These are phyloP conservation scores for Phyllosticta citriasiana DNA, from an alignment of 2,329 filamentous ascomycete genomes.

Conservation along the genomic window DNA sequence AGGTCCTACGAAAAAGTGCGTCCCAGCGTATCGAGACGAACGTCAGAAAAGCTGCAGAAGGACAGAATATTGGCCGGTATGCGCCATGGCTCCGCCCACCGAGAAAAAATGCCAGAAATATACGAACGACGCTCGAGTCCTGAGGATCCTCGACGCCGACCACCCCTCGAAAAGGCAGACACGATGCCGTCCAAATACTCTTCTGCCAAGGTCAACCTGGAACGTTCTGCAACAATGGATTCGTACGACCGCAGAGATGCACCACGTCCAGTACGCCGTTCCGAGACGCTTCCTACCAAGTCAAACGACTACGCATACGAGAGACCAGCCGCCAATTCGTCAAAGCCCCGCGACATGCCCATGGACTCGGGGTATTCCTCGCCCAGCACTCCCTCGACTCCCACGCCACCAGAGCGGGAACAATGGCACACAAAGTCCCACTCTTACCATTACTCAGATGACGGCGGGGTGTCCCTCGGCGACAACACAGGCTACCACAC, in stretches of 20 bases:
- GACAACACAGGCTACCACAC: constrained; percentile 19
- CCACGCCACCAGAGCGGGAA: constrained; percentile 16
- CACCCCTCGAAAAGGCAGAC: constrained; percentile 29
- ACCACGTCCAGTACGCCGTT: constrained; percentile 29
- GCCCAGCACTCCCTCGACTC: constrained; percentile 18
- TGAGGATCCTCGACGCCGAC: constrained; percentile 17
- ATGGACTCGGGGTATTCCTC: constrained; percentile 15
- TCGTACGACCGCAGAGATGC: constrained; percentile 20
- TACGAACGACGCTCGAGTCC: constrained; percentile 25
- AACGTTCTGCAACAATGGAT: constrained; percentile 23
- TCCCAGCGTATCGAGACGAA: constrained; percentile 1
- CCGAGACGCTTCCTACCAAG: constrained; percentile 27
- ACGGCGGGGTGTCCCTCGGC: constrained; percentile 12
- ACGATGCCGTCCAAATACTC: constrained; percentile 24
- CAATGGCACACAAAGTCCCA: constrained; percentile 14
- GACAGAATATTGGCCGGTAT: constrained; percentile 3
- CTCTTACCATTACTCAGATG: constrained; percentile 20
- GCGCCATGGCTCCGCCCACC: not conserved
- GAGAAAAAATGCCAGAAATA: constrained; percentile 19
- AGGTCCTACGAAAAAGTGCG: constrained; percentile 4
- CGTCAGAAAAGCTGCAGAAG: not conserved
- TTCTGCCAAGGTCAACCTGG: constrained; percentile 15
- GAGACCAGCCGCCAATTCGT: constrained; percentile 16
- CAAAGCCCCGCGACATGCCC: constrained; percentile 20
- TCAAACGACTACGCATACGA: constrained; percentile 19